phyloP scores from a whole-genome alignment of 306 rosid genomes.

The Ormosia emarginata region DNA sequence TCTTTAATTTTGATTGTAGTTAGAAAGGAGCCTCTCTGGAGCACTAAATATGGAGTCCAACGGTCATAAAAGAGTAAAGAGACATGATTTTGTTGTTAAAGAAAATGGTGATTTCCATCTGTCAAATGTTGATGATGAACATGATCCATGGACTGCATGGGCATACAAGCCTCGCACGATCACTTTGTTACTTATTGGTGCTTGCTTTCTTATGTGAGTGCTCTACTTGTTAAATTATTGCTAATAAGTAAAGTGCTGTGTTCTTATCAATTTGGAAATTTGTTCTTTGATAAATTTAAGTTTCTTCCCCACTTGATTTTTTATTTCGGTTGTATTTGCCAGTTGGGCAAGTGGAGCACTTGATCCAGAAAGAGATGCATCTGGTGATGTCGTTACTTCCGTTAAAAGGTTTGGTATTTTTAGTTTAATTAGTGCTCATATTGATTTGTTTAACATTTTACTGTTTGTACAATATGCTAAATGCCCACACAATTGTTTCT shows the following conservation, averaged over 20 bases:
- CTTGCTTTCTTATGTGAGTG: conserved; percentile 96
- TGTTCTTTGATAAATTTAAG: neutral
- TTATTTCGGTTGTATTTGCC: conserved; percentile 13
- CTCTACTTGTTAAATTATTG: conserved; percentile 18
- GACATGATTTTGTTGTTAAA: conserved; percentile 44
- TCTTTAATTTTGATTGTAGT: conserved; percentile 34
- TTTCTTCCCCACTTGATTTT: neutral
- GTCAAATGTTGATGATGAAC: conserved; percentile 55
- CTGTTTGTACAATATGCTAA: neutral
- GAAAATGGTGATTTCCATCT: conserved; percentile 66
- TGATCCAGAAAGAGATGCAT: conserved; percentile 75
- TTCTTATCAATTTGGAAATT: neutral
- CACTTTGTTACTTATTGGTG: conserved; percentile 87
- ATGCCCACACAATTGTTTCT: conserved; percentile 21
- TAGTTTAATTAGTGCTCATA: neutral
- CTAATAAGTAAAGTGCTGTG: neutral
- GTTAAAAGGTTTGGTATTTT: conserved; percentile 75
- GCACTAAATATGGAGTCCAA: conserved; percentile 65
- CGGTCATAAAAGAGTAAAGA: conserved; percentile 57
- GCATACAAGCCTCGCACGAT: conserved; percentile 98
- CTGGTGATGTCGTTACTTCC: conserved; percentile 82
- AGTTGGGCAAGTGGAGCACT: conserved; percentile 98
- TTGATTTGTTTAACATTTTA: neutral
- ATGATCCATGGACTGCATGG: conserved; percentile 99
- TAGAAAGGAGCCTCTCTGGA: conserved; percentile 36